Evolutionary conservation across 176 grass and related monocot species (phyloP).

Genomic region (Panicum miliaceum): DNA sequence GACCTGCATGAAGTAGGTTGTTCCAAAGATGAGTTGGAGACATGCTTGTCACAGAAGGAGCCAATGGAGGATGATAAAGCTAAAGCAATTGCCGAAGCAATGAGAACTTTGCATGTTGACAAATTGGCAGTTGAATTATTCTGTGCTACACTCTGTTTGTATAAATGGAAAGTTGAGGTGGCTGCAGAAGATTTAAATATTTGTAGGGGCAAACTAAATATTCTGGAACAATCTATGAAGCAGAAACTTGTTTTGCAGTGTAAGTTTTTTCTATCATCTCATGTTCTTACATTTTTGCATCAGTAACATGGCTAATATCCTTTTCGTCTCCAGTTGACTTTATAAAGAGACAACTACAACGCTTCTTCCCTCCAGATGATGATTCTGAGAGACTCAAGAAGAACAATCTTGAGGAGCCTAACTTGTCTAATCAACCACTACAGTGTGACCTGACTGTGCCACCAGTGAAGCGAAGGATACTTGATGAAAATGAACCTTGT

Average conservation of each 20-base stretch:
- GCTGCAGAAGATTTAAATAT: constrained; percentile 44
- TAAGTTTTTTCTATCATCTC: constrained; percentile 34
- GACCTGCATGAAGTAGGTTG: constrained; percentile 31
- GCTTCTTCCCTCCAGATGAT: constrained; percentile 47
- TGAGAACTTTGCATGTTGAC: constrained; percentile 43
- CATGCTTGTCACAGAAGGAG: constrained; percentile 22
- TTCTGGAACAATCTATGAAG: constrained; percentile 38
- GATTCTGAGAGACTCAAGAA: constrained; percentile 31
- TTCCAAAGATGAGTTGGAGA: constrained; percentile 19
- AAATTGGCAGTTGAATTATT: constrained; percentile 53
- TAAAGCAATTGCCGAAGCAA: constrained; percentile 50
- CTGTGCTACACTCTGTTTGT: constrained; percentile 47
- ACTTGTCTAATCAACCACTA: constrained; percentile 33
- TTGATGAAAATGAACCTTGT: constrained; percentile 38
- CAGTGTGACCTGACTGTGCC: constrained; percentile 13
- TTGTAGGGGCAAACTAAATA: constrained; percentile 46
- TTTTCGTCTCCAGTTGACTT: constrained; percentile 48
- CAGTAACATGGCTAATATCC: constrained; percentile 2
- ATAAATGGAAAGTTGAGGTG: constrained; percentile 51
- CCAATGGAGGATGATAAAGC: constrained; percentile 49
- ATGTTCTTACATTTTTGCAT: constrained; percentile 20
- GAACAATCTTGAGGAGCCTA: constrained; percentile 1
- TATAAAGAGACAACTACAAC: constrained; percentile 43
- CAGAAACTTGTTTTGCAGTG: constrained; percentile 52
- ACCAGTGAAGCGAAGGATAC: constrained; percentile 27